These are phyloP conservation scores for Trichosporon faecale DNA, from an alignment of 1,284 basidiomycete genomes.

Conservation along the genomic window DNA sequence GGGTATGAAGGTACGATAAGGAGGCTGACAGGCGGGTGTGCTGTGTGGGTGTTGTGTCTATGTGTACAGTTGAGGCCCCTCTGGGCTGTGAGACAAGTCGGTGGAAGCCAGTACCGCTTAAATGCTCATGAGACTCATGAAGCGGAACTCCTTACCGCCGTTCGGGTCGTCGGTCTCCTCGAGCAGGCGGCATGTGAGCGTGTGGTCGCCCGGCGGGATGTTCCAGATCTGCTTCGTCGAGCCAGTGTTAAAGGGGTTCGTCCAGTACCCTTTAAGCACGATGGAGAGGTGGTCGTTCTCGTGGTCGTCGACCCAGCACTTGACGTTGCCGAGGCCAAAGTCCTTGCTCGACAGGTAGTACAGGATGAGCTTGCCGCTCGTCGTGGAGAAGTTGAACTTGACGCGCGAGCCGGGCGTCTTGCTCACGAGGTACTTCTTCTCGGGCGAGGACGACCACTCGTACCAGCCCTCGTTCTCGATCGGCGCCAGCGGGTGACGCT, in stretches of 20 bases:
- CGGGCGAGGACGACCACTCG: slow-evolving; percentile 40
- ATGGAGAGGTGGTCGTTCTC: not conserved
- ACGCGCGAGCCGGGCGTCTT: slow-evolving; percentile 40
- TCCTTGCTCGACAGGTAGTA: slow-evolving; percentile 31
- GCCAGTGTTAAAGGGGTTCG: slow-evolving; percentile 25
- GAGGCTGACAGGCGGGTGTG: too few relatives aligned
- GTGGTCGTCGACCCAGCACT: slow-evolving; percentile 20
- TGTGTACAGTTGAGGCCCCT: not conserved
- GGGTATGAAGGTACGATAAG: not conserved
- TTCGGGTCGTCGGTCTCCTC: slow-evolving; percentile 12
- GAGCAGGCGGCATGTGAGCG: slow-evolving; percentile 13
- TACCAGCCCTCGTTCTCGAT: slow-evolving; percentile 38
- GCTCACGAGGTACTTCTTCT: slow-evolving; percentile 44
- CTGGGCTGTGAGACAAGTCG: not conserved
- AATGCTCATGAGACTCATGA: slow-evolving; percentile 24
- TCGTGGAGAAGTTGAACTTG: slow-evolving; percentile 35
- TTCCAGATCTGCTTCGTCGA: slow-evolving; percentile 1
- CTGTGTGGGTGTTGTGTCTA: not conserved
- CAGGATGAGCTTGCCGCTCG: slow-evolving; percentile 33
- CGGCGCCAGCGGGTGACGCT: slow-evolving; percentile 34
- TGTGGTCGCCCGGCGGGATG: slow-evolving; percentile 11
- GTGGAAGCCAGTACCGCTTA: not conserved
- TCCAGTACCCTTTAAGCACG: slow-evolving; percentile 11
- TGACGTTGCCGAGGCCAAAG: slow-evolving; percentile 14
- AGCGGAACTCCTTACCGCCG: slow-evolving; percentile 20